A percentile compares a stretch with the other conserved stretches of the same genome.
phyloP scores from a whole-genome alignment of 371 early-diverging fungal genomes.

The Mucor circinelloides region DNA sequence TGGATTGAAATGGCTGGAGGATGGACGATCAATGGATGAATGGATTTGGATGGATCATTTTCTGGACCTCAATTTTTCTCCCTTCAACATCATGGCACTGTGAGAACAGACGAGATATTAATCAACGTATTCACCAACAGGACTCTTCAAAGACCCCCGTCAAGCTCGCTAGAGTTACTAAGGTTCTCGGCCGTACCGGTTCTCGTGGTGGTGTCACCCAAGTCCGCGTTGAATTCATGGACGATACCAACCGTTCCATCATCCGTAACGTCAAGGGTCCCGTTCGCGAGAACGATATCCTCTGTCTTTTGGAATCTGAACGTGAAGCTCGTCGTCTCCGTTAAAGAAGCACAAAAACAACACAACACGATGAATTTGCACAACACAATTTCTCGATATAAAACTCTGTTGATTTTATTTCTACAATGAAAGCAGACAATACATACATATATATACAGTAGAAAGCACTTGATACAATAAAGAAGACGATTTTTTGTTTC shows the following conservation, averaged over 20 bases:
- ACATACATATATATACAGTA: background rate
- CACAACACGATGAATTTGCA: background rate
- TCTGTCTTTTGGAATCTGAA: conserved; percentile 97
- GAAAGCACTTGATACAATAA: background rate
- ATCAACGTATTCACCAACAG: background rate
- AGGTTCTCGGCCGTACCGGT: conserved; percentile 98
- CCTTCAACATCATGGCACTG: background rate
- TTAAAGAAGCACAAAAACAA: conserved; percentile 40
- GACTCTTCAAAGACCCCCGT: conserved; percentile 60
- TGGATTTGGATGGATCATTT: background rate
- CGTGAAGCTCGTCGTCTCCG: conserved; percentile 99
- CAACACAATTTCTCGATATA: background rate
- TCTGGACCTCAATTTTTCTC: background rate
- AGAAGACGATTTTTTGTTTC: background rate
- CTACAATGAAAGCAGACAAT: background rate
- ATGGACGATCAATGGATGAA: background rate
- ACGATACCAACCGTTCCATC: conserved; percentile 93
- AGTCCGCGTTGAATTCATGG: conserved; percentile 98
- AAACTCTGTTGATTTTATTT: background rate
- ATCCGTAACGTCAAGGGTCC: conserved; percentile 99
- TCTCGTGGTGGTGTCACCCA: conserved; percentile 99
- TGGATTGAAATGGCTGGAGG: background rate
- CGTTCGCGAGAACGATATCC: conserved; percentile 95
- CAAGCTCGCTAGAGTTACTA: conserved; percentile 93
- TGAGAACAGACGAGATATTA: background rate